phyloP scores from a whole-genome alignment of 2,329 filamentous ascomycete species.

The Ophiosphaerella herpotricha region DNA sequence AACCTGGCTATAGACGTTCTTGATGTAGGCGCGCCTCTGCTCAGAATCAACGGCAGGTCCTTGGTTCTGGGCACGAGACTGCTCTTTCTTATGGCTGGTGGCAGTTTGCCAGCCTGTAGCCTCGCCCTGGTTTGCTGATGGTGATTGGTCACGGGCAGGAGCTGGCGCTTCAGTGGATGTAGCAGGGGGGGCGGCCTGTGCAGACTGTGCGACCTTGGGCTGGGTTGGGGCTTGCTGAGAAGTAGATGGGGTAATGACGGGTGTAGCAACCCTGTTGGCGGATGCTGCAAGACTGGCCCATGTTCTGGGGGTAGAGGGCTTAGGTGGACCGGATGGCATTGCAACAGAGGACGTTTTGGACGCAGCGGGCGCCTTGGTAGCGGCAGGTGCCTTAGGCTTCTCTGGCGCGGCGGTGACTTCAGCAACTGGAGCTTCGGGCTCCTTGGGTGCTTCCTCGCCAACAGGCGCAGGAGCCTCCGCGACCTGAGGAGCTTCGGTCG shows the following conservation, averaged over 20 bases:
- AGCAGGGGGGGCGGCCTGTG: conserved; percentile 26
- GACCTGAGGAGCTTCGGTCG: conserved; percentile 41
- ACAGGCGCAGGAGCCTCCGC: conserved; percentile 48
- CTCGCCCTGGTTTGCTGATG: conserved; percentile 57
- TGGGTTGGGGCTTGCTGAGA: conserved; percentile 40
- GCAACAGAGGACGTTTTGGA: conserved; percentile 62
- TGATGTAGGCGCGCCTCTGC: conserved; percentile 84
- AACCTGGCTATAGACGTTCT: conserved; percentile 91
- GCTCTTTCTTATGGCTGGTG: conserved; percentile 77
- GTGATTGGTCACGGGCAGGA: conserved; percentile 44
- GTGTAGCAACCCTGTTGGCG: conserved; percentile 51
- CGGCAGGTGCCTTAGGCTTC: conserved; percentile 67
- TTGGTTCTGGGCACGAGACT: conserved; percentile 73
- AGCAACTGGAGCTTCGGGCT: conserved; percentile 30
- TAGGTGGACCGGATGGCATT: conserved; percentile 62
- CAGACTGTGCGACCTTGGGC: conserved; percentile 43
- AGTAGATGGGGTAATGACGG: conserved; percentile 45
- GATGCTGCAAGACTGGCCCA: conserved; percentile 74
- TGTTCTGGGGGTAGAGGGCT: conserved; percentile 62
- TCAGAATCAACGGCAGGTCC: conserved; percentile 70
- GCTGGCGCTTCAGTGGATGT: conserved; percentile 34
- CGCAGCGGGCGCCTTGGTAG: conserved; percentile 57
- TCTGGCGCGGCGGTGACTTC: conserved; percentile 51
- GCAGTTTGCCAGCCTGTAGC: conserved; percentile 85
- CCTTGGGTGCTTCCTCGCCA: conserved; percentile 45